Evolutionary conservation across 371 early-diverging fungal genomes (phyloP).

Genomic region (Rhizopus microsporus): DNA sequence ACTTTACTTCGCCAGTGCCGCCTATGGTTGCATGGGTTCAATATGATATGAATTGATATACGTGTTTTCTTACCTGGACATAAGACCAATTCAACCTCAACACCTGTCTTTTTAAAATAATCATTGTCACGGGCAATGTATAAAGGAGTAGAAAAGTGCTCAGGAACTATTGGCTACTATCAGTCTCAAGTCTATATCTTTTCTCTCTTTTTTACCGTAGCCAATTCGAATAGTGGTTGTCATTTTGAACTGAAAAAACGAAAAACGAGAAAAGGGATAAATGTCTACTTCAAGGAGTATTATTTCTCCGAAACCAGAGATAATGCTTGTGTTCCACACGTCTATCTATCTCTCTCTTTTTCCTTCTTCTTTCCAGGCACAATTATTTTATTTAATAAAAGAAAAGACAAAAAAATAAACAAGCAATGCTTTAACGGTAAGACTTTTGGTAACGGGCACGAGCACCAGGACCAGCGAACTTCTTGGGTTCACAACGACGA

Average conservation of each 20-base stretch:
- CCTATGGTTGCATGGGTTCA: slow-evolving; percentile 13
- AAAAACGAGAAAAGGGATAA: slow-evolving; percentile 3
- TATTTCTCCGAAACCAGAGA: no score
- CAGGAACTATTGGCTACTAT: slow-evolving; percentile 62
- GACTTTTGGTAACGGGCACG: slow-evolving; percentile 99
- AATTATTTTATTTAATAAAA: slow-evolving; percentile 5
- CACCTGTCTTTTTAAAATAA: slow-evolving; percentile 55
- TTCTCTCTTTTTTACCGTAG: slow-evolving; percentile 31
- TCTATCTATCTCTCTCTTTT: no score
- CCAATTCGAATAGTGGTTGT: slow-evolving; percentile 41
- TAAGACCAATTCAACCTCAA: slow-evolving; percentile 67
- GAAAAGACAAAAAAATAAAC: slow-evolving; percentile 11
- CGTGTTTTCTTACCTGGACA: slow-evolving; percentile 54
- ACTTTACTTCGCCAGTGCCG: slow-evolving; percentile 72
- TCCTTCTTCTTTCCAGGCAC: not conserved
- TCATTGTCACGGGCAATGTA: slow-evolving; percentile 66
- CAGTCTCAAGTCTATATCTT: not conserved
- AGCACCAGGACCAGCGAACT: slow-evolving; percentile 99
- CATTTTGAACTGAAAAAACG: slow-evolving; percentile 5
- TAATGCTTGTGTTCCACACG: no score
- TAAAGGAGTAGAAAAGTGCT: slow-evolving; percentile 86
- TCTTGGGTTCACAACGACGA: slow-evolving; percentile 99
- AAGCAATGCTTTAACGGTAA: slow-evolving; percentile 76
- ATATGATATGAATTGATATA: not conserved
- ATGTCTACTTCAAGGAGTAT: not conserved